Conservation (phyloP, 2,329 filamentous ascomycete genomes). For the Ophiostoma sp. region DNA sequence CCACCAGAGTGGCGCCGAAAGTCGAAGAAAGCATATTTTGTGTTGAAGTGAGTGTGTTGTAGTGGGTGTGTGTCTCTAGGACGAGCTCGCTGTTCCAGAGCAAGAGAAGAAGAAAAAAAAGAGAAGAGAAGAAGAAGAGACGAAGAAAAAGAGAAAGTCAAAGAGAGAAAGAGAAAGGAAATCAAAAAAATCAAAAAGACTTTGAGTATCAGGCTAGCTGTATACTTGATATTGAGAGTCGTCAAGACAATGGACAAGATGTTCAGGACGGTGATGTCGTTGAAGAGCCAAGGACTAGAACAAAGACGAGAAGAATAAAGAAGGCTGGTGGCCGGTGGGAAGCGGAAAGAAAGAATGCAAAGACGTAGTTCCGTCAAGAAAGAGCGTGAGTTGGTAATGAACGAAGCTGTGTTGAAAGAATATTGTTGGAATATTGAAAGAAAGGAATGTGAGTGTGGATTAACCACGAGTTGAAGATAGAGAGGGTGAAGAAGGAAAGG, state of each 20-base stretch:
- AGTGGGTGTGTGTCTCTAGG: constrained; percentile 7
- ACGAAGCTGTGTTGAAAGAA: not conserved
- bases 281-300: not conserved
- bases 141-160: not conserved
- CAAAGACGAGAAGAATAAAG: not conserved
- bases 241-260: constrained; percentile 6
- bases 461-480: not conserved
- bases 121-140: not conserved
- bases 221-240: not conserved
- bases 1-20: constrained; percentile 25
- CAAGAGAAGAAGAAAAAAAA: not conserved
- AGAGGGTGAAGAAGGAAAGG: not conserved
- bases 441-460: constrained; percentile 15
- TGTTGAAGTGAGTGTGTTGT: not conserved
- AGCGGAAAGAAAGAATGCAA: not conserved
- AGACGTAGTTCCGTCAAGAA: constrained; percentile 8
- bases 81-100: not conserved
- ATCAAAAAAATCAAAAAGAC: not conserved
- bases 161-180: not conserved
- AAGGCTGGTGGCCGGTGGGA: not conserved
- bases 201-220: not conserved
- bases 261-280: constrained; percentile 3
- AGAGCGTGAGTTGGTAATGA: not conserved
- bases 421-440: not conserved
- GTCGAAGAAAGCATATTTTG: constrained; percentile 16